These are phyloP conservation scores for Brassica rapa DNA, from an alignment of 345 rosid species.

Conservation along the genomic window DNA sequence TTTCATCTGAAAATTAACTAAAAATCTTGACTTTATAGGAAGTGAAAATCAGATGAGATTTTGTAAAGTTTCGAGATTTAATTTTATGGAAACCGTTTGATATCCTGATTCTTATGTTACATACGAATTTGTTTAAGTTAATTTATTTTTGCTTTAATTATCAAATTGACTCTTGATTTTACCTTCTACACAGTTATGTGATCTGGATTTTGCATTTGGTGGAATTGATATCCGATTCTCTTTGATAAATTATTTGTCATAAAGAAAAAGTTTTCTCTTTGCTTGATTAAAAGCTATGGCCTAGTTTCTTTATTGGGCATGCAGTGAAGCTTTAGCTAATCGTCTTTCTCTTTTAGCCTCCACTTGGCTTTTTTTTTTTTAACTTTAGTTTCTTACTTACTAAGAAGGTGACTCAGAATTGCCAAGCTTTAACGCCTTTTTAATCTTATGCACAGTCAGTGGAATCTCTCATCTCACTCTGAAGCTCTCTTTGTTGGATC, in stretches of 20 bases:
- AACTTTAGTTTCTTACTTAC: conserved; percentile 31
- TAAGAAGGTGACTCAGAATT: conserved; percentile 34
- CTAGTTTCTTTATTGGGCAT: conserved; percentile 41
- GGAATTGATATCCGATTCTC: conserved; percentile 29
- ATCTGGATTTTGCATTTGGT: conserved; percentile 15
- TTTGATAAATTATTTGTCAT: conserved; percentile 1
- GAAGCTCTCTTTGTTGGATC: conserved; percentile 17
- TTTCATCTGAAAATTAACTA: background rate
- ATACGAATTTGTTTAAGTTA: background rate
- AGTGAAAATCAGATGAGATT: conserved; percentile 31
- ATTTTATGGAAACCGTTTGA: conserved; percentile 9
- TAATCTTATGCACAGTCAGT: conserved; percentile 34
- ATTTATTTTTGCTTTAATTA: background rate
- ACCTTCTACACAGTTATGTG: background rate
- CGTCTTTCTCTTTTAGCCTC: conserved; percentile 35
- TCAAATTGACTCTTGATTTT: background rate
- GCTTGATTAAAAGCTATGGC: conserved; percentile 22
- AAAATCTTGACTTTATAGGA: conserved; percentile 9
- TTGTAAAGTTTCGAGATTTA: conserved; percentile 6
- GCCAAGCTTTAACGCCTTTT: background rate
- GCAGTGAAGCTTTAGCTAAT: conserved; percentile 37
- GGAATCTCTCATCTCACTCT: conserved; percentile 23
- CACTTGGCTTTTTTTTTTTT: conserved; percentile 12
- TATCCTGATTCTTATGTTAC: conserved; percentile 5
- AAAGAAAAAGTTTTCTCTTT: background rate